Evolutionary conservation across 768 basidiomycete species (phyloP), one percentile per base, ranked within the genome.

Genomic region (Tricholoma terreum): DNA sequence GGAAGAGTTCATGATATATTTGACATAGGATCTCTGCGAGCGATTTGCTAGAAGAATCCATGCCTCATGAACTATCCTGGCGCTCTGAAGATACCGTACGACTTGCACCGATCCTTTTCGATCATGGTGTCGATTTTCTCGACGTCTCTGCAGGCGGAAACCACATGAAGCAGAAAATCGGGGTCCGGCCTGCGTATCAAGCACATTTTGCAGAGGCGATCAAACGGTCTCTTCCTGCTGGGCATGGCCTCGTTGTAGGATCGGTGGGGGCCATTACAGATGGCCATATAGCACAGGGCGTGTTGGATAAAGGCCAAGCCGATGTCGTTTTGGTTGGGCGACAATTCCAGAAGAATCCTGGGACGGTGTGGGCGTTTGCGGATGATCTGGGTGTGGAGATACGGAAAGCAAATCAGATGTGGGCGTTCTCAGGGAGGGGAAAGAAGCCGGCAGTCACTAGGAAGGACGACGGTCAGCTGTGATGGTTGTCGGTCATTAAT

Each of bases 61-160:
- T 80, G 1, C 82, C 84, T 0, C 71, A 86, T 56, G 82, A 87
- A 59, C 78, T 80, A 10, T 82, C 82, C 6, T 90, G 91, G 90
- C 79, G 80, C 14, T 60, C 80, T 1, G 83, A 87, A 66, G 90
- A 92, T 65, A 89, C 86, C 1, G 81, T 81, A 21, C 73, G 78
- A 31, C 73, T 92, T 21, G 81, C 84, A 2, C 72, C 75, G 15
- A 78, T 85, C 59, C 77, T 92, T 15, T 76, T 75, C 15, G 77
- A 81, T 12, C 78, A 84, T 43, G 89, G 89, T 5, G 80, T 92
- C 52, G 92, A 92, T 68, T 73, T 93, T 34, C 71, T 93, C 46
- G 91, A 93, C 61, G 80, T 89, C 34, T 87, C 85, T 4, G 77
- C 79, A 0, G 89, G 84, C 3, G 92, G 90, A 1, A 82, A 78